These are phyloP conservation scores for Lepidium campestre DNA, from an alignment of 441 rosid species.

Conservation along the genomic window DNA sequence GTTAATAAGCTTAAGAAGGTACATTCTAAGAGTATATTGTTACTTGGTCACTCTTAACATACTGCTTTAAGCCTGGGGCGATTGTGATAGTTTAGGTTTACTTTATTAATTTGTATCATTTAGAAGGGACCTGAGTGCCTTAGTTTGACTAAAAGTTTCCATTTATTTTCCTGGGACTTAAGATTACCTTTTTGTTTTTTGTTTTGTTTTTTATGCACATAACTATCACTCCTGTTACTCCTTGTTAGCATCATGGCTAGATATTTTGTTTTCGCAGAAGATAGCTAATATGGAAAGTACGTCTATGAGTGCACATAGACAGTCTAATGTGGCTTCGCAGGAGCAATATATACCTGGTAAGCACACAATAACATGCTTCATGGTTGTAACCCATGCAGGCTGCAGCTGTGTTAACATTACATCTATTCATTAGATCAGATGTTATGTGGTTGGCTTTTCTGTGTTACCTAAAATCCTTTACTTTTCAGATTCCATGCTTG, in stretches of 20 bases:
- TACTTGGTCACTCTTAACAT: not conserved
- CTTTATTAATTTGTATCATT: not conserved
- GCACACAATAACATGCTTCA: not conserved
- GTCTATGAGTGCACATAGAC: not conserved
- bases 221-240: not conserved
- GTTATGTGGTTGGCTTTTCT: not conserved
- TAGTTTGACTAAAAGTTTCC: not conserved
- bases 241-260: not conserved
- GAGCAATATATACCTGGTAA: slow-evolving; percentile 15
- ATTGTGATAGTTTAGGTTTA: not conserved
- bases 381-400: slow-evolving; percentile 2
- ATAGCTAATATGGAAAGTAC: slow-evolving; percentile 18
- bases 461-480: not conserved
- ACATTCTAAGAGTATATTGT: not conserved
- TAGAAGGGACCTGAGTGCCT: not conserved
- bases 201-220: not conserved
- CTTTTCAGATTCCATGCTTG: not conserved
- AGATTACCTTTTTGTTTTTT: not conserved
- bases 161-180: not conserved
- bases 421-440: not conserved
- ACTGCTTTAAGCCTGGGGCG: not conserved
- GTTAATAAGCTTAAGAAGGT: slow-evolving; percentile 45
- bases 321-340: slow-evolving; percentile 4
- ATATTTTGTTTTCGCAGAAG: slow-evolving; percentile 15
- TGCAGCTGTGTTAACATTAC: not conserved